A percentile compares a stretch with the other conserved stretches of the same genome.
Evolutionary conservation across 169 alveolate species (phyloP).

Genomic region (Cryptosporidium bovis): DNA sequence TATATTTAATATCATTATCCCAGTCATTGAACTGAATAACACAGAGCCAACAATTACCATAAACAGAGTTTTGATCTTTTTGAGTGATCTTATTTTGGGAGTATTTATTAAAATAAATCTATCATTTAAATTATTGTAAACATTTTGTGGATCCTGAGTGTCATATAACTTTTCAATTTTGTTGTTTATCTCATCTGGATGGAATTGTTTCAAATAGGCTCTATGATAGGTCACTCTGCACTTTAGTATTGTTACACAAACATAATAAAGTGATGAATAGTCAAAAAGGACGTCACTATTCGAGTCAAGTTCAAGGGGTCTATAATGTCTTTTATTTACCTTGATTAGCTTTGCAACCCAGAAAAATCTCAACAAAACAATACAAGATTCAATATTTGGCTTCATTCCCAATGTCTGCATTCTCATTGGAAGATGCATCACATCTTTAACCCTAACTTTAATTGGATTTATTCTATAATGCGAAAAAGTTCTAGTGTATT

Average conservation of each 20-base stretch:
- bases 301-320: slow-evolving; percentile 35
- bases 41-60: slow-evolving; percentile 47
- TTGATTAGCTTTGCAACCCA: slow-evolving; percentile 40
- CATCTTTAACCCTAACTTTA: slow-evolving; percentile 22
- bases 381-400: slow-evolving; percentile 40
- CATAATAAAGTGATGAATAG: slow-evolving; percentile 40
- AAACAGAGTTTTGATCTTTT: slow-evolving; percentile 35
- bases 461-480: slow-evolving; percentile 61
- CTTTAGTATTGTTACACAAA: slow-evolving; percentile 39
- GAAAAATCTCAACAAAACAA: slow-evolving; percentile 17
- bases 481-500: slow-evolving; percentile 56
- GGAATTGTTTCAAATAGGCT: slow-evolving; percentile 44
- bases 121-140: slow-evolving; percentile 22
- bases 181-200: slow-evolving; percentile 8
- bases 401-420: slow-evolving; percentile 43
- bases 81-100: slow-evolving; percentile 38
- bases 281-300: slow-evolving; percentile 39
- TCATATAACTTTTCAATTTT: slow-evolving; percentile 31
- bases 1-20: slow-evolving; percentile 24
- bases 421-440: slow-evolving; percentile 64
- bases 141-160: slow-evolving; percentile 53
- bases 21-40: slow-evolving; percentile 43
- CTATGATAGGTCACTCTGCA: slow-evolving; percentile 68
- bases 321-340: slow-evolving; percentile 37
- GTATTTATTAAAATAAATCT: slow-evolving; percentile 31